These are phyloP conservation scores for Pyricularia sp. DNA, from an alignment of 2,329 filamentous ascomycete genomes.

Conservation along the genomic window DNA sequence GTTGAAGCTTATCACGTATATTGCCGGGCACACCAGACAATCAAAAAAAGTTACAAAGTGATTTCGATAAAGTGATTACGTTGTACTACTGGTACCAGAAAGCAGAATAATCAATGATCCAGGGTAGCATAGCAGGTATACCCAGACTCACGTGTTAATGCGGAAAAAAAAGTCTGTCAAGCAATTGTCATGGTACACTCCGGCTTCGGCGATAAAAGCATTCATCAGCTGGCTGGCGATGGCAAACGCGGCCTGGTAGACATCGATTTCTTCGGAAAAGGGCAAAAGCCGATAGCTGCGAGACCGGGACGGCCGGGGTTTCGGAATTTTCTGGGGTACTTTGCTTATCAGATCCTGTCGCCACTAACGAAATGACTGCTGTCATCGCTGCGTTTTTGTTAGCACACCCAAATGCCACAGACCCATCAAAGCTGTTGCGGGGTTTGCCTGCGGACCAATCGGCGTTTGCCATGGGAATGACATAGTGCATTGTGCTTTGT, in stretches of 20 bases:
- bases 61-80: too few species aligned
- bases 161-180: neutral
- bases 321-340: neutral
- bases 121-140: too few species aligned
- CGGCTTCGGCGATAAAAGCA: neutral
- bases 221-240: neutral
- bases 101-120: neutral
- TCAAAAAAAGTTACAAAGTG: too few species aligned
- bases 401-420: neutral
- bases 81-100: too few species aligned
- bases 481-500: slow-evolving; percentile 5
- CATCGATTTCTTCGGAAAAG: neutral
- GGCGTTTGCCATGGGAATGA: slow-evolving; percentile 2
- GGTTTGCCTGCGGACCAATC: slow-evolving; percentile 1
- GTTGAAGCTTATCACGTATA: too few species aligned
- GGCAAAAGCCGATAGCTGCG: neutral
- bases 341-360: neutral
- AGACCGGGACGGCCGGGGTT: neutral
- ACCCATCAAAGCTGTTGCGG: neutral
- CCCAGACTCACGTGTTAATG: too few species aligned
- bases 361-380: neutral
- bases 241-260: neutral
- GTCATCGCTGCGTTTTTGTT: neutral
- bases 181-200: neutral
- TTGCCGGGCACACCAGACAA: too few species aligned